phyloP scores from a whole-genome alignment of 106 monocot genomes.

The Allium sativum region DNA sequence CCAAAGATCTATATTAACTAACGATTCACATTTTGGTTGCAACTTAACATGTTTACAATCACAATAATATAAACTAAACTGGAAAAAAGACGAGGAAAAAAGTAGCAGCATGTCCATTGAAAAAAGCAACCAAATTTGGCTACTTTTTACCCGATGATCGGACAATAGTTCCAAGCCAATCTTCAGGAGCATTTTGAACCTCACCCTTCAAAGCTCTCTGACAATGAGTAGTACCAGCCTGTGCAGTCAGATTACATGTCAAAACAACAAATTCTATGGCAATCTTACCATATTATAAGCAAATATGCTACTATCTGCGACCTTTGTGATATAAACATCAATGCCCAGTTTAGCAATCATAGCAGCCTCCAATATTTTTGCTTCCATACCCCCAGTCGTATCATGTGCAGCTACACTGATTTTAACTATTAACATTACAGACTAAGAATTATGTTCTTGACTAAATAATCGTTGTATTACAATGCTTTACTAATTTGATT shows the following conservation, averaged over 20 bases:
- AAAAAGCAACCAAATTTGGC: not conserved
- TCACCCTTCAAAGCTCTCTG: slow-evolving; percentile 65
- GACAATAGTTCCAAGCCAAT: slow-evolving; percentile 83
- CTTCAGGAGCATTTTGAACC: slow-evolving; percentile 26
- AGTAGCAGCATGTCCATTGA: too few species aligned
- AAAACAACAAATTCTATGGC: not conserved
- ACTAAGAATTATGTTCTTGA: not conserved
- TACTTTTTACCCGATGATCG: slow-evolving; percentile 15
- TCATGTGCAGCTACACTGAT: slow-evolving; percentile 83
- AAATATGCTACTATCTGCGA: not conserved
- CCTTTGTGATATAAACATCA: slow-evolving; percentile 88
- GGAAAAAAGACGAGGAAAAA: too few species aligned
- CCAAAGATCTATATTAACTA: too few species aligned
- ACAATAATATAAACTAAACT: too few species aligned
- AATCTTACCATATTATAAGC: not conserved
- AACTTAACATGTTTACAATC: too few species aligned
- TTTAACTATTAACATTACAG: slow-evolving; percentile 30
- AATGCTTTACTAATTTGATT: too few species aligned
- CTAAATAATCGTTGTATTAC: too few species aligned
- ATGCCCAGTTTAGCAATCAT: slow-evolving; percentile 80
- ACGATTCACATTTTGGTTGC: too few species aligned
- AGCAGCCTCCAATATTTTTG: slow-evolving; percentile 85
- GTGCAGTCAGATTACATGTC: not conserved
- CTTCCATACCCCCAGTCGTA: slow-evolving; percentile 94
- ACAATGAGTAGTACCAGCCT: slow-evolving; percentile 77